A percentile compares a stretch with the other conserved stretches of the same genome.
Conservation (phyloP, 768 basidiomycete species). For the Lactifluus hygrophoroides region DNA sequence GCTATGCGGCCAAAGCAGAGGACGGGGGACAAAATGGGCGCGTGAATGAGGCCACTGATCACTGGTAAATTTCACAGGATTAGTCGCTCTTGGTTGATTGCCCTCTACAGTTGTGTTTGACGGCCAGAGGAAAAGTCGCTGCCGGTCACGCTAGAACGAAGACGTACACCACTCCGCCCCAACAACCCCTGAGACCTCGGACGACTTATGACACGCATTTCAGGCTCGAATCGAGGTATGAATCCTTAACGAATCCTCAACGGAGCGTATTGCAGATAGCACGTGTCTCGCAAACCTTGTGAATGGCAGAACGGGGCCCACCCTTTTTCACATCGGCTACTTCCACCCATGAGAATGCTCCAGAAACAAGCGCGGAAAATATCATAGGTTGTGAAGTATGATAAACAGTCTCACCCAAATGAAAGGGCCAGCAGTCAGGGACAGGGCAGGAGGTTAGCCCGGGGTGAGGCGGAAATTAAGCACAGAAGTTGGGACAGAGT, state of each 20-base stretch:
- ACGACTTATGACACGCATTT: neutral
- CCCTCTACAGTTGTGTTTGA: neutral
- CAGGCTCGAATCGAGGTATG: neutral
- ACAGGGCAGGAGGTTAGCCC: neutral
- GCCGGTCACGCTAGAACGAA: too few species aligned
- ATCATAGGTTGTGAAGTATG: constrained; percentile 4
- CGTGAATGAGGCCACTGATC: neutral
- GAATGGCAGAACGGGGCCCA: constrained; percentile 3
- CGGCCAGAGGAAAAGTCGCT: too few species aligned
- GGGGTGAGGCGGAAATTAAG: constrained; percentile 13
- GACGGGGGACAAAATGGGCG: neutral
- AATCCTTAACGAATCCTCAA: too few species aligned
- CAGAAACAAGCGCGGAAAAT: neutral
- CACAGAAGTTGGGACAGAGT: constrained; percentile 2
- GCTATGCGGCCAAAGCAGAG: neutral
- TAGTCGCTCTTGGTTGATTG: neutral
- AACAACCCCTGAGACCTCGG: neutral
- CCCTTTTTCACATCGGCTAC: constrained; percentile 9
- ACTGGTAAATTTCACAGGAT: neutral
- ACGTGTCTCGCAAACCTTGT: neutral
- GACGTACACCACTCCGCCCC: neutral
- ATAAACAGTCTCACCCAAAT: neutral
- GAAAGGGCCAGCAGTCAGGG: neutral
- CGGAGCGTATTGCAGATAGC: neutral
- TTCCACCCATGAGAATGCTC: constrained; percentile 10